Evolutionary conservation across 176 grass and related monocot genomes (phyloP).

Genomic region (Typha latifolia): DNA sequence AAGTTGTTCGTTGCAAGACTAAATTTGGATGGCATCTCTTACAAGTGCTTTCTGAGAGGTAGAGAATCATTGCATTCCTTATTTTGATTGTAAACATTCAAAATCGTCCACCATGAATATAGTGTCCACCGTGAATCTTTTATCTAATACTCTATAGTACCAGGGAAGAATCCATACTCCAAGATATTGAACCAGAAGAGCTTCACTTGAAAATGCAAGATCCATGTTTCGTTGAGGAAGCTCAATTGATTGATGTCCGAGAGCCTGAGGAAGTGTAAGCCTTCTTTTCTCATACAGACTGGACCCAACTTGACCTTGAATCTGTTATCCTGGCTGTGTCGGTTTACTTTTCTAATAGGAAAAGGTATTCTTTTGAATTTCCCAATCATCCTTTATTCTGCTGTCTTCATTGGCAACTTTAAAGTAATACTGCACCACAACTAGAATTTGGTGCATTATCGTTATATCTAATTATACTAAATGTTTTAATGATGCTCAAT

Average conservation of each 20-base stretch:
- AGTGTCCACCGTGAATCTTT: background rate
- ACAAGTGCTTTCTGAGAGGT: conserved; percentile 98
- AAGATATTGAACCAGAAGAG: conserved; percentile 76
- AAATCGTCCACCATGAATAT: too few species aligned
- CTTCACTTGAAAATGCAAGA: conserved; percentile 90
- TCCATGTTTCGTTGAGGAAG: conserved; percentile 68
- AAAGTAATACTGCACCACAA: too few species aligned
- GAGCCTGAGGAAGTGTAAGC: conserved; percentile 96
- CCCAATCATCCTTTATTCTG: too few species aligned
- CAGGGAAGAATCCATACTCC: conserved; percentile 73
- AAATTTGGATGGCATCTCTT: conserved; percentile 99
- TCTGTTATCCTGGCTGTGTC: too few species aligned
- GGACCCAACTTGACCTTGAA: background rate
- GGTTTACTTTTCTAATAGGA: too few species aligned
- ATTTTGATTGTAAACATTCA: too few species aligned
- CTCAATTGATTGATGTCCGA: conserved; percentile 88
- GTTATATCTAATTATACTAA: too few species aligned
- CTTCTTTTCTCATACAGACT: background rate
- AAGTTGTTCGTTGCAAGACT: conserved; percentile 89
- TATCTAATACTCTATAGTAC: conserved; percentile 2
- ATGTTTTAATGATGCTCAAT: too few species aligned
- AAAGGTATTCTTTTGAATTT: too few species aligned
- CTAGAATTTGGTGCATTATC: too few species aligned
- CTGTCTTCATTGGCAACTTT: too few species aligned
- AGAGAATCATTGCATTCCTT: conserved; percentile 13